Percentiles rank a stretch among this genome's conserved stretches.
phyloP scores from a whole-genome alignment of 345 rosid species.

The Murraya koenigii region DNA sequence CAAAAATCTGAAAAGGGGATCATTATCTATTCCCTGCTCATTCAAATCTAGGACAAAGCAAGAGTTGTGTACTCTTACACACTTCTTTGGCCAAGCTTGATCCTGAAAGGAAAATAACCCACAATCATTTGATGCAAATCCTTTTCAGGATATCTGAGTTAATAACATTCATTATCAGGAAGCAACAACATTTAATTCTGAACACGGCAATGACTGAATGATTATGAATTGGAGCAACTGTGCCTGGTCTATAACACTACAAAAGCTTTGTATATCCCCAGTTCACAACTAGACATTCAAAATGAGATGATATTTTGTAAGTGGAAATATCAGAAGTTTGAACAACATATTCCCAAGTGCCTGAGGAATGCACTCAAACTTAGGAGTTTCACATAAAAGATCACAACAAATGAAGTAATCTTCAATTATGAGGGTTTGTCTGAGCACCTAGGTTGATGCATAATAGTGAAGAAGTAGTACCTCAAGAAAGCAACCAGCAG shows the following conservation, averaged over 20 bases:
- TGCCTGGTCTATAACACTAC: neutral
- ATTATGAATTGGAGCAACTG: neutral
- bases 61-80: constrained; percentile 29
- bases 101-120: constrained; percentile 31
- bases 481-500: constrained; percentile 65
- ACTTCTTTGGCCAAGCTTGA: constrained; percentile 66
- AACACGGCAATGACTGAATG: neutral
- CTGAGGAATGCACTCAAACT: neutral
- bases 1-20: neutral
- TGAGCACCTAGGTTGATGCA: neutral
- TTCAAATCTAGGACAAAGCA: constrained; percentile 6
- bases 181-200: neutral
- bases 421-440: neutral
- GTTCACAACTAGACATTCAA: neutral
- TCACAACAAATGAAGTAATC: neutral
- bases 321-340: neutral
- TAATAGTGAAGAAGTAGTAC: constrained; percentile 16
- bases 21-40: neutral
- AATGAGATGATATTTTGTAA: neutral
- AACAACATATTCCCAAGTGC: neutral
- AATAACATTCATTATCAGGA: neutral
- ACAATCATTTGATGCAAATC: neutral
- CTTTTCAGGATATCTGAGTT: neutral
- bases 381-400: neutral
- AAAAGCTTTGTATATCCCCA: neutral